These are phyloP conservation scores for Carallia brachiata DNA, from an alignment of 345 rosid species.

Conservation along the genomic window DNA sequence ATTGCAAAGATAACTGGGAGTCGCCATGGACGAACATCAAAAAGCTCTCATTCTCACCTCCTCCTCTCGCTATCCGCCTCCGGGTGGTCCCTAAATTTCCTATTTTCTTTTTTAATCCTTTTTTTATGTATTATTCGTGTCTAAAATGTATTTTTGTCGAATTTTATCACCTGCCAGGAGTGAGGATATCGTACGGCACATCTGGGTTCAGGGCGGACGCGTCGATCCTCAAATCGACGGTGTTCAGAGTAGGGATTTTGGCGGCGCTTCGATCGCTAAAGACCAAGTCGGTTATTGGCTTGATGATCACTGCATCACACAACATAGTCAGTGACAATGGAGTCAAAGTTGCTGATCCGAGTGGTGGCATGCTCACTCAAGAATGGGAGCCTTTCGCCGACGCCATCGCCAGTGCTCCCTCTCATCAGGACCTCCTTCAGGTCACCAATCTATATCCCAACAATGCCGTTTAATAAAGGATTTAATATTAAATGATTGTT, in stretches of 20 bases:
- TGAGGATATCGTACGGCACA: constrained; percentile 80
- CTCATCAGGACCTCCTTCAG: constrained; percentile 49
- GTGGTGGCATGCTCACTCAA: constrained; percentile 84
- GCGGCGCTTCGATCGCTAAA: constrained; percentile 80
- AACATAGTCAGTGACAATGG: constrained; percentile 84
- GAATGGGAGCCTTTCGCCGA: constrained; percentile 97
- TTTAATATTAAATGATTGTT: neutral
- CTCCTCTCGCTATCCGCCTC: constrained; percentile 52
- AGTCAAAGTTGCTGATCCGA: constrained; percentile 78
- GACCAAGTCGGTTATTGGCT: constrained; percentile 59
- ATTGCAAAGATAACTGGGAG: neutral
- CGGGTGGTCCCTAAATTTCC: constrained; percentile 33
- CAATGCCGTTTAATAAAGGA: neutral
- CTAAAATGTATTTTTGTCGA: neutral
- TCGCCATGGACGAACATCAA: constrained; percentile 56
- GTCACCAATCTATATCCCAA: constrained; percentile 16
- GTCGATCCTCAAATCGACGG: constrained; percentile 63
- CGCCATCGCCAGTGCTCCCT: constrained; percentile 65
- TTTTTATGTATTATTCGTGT: neutral
- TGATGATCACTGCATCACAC: constrained; percentile 97
- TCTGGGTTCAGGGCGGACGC: constrained; percentile 88
- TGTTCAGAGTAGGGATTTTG: constrained; percentile 73
- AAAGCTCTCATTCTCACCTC: constrained; percentile 46
- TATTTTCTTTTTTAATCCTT: neutral
- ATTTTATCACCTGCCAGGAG: constrained; percentile 28